Conservation (phyloP, 805 yeast species). For the Teunomyces barrocoloradensis region DNA sequence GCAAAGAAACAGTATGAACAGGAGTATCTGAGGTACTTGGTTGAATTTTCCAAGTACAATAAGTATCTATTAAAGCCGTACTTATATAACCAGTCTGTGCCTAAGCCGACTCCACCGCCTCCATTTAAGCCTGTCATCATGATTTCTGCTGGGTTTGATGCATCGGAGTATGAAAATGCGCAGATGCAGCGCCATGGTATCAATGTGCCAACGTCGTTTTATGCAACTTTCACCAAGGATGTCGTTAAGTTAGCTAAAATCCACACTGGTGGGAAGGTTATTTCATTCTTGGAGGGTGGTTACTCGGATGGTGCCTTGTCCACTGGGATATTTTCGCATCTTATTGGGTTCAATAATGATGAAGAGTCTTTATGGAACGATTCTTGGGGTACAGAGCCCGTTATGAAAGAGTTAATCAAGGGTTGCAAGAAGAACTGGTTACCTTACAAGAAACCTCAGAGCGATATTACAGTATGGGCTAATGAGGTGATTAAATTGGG, state of each 20-base stretch:
- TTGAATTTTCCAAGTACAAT: conserved; percentile 25
- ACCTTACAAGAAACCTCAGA: conserved; percentile 51
- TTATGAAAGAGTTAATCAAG: conserved; percentile 60
- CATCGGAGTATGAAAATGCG: conserved; percentile 77
- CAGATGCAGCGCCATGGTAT: conserved; percentile 84
- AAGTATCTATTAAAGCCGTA: conserved; percentile 32
- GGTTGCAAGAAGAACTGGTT: conserved; percentile 71
- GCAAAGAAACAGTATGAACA: conserved; percentile 46
- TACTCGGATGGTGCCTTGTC: conserved; percentile 78
- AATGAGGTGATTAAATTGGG: conserved; percentile 63
- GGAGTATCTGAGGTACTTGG: conserved; percentile 27
- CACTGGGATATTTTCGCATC: conserved; percentile 77
- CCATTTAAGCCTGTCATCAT: conserved; percentile 52
- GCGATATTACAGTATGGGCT: conserved; percentile 58
- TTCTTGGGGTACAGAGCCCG: conserved; percentile 62
- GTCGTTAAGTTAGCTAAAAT: conserved; percentile 65
- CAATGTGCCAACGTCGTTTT: conserved; percentile 78
- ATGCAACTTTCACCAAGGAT: conserved; percentile 68
- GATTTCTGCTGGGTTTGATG: conserved; percentile 88
- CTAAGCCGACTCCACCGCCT: conserved; percentile 34
- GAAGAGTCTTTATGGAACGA: conserved; percentile 50
- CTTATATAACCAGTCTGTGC: conserved; percentile 22
- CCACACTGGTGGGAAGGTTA: conserved; percentile 56
- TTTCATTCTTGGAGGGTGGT: conserved; percentile 82
- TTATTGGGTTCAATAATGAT: conserved; percentile 62